Evolutionary conservation across 129 eudicot species (phyloP).

Genomic region (Flaveria sonorensis): DNA sequence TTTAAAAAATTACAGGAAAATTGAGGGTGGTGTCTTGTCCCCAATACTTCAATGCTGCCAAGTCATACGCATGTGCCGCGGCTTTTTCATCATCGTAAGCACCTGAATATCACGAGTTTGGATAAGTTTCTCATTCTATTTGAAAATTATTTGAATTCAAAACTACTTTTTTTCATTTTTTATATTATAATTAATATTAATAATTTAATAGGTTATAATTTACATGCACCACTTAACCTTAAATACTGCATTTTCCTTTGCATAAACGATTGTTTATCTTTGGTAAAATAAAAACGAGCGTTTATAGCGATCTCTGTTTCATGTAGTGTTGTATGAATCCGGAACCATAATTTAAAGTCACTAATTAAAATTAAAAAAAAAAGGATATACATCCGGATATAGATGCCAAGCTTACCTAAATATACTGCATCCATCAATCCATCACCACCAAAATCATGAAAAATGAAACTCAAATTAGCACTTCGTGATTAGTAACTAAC

Average conservation of each 20-base stretch:
- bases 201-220: too few species aligned
- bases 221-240: too few species aligned
- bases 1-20: constrained; percentile 54
- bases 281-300: too few species aligned
- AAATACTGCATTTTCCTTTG: too few species aligned
- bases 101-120: constrained; percentile 50
- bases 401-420: constrained; percentile 57
- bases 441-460: constrained; percentile 37
- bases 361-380: constrained; percentile 6
- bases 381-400: not conserved
- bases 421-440: constrained; percentile 53
- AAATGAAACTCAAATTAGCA: constrained; percentile 19
- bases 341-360: not conserved
- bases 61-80: constrained; percentile 94
- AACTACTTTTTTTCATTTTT: constrained; percentile 13
- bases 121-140: constrained; percentile 26
- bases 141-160: constrained; percentile 23
- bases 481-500: not conserved
- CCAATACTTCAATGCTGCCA: constrained; percentile 96
- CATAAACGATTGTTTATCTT: too few species aligned
- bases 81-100: constrained; percentile 91
- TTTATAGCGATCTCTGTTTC: too few species aligned
- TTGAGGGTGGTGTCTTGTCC: constrained; percentile 77
- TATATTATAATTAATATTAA: not conserved
- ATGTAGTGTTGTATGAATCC: too few species aligned